Evolutionary conservation across 176 grass and related monocot genomes (phyloP).

Genomic region (Musa acuminata): DNA sequence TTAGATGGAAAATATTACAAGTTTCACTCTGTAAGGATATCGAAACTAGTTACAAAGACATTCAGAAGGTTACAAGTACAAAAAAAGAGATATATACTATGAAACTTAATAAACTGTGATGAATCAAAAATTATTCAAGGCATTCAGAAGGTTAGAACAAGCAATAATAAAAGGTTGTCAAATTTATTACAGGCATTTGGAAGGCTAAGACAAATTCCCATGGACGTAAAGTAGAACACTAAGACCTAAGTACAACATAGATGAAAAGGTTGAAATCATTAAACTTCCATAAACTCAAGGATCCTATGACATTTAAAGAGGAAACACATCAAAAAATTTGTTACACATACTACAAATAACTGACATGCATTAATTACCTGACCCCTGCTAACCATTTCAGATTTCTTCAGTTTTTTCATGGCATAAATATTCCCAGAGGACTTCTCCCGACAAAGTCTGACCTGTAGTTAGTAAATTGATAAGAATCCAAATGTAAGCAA

Average conservation of each 20-base stretch:
- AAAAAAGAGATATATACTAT: too few species aligned
- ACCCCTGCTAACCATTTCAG: slow-evolving; percentile 94
- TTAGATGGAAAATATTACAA: too few species aligned
- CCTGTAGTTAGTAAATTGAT: slow-evolving; percentile 41
- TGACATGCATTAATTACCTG: slow-evolving; percentile 70
- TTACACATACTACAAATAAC: neutral
- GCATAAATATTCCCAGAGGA: slow-evolving; percentile 88
- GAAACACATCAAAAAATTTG: neutral
- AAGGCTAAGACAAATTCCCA: too few species aligned
- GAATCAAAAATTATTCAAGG: too few species aligned
- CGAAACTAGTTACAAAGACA: too few species aligned
- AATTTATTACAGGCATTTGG: too few species aligned
- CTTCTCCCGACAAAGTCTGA: slow-evolving; percentile 83
- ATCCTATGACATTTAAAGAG: neutral
- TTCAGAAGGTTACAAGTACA: too few species aligned
- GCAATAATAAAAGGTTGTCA: too few species aligned
- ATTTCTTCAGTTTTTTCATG: slow-evolving; percentile 99
- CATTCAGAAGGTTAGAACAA: too few species aligned
- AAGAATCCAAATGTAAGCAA: slow-evolving; percentile 16
- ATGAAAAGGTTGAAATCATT: neutral
- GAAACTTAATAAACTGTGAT: too few species aligned
- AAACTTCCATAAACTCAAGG: neutral
- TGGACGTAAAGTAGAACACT: too few species aligned
- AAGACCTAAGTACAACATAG: neutral
- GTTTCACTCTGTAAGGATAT: too few species aligned